These are phyloP conservation scores for Saturnispora silvae DNA, from an alignment of 805 yeast species.

Conservation along the genomic window DNA sequence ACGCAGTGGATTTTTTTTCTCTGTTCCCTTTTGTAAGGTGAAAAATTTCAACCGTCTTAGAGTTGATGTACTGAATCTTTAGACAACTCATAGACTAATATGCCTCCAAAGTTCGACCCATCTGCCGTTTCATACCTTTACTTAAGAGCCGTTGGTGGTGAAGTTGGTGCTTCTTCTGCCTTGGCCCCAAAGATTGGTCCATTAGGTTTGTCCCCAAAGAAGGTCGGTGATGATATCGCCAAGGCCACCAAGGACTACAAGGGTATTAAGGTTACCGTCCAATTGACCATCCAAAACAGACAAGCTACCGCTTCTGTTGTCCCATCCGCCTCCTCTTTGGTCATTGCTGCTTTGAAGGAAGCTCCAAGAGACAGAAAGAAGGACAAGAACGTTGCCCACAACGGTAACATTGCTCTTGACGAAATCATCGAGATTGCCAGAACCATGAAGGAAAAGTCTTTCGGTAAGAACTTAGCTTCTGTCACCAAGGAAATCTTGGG, in stretches of 20 bases:
- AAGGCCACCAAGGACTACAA: constrained; percentile 98
- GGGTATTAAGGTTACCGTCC: constrained; percentile 98
- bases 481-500: constrained; percentile 98
- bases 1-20: background rate
- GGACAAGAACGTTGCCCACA: constrained; percentile 99
- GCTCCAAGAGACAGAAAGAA: constrained; percentile 99
- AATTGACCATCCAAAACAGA: constrained; percentile 98
- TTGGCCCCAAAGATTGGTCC: constrained; percentile 99
- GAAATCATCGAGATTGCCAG: constrained; percentile 96
- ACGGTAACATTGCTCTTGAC: constrained; percentile 95
- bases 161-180: constrained; percentile 99
- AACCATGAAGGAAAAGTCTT: constrained; percentile 93
- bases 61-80: no score
- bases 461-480: constrained; percentile 95
- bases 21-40: no score
- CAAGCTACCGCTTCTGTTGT: constrained; percentile 98
- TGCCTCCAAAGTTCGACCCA: constrained; percentile 99
- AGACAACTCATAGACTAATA: constrained; percentile 33
- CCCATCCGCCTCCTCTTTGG: constrained; percentile 98
- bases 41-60: no score
- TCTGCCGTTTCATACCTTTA: constrained; percentile 95
- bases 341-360: constrained; percentile 98
- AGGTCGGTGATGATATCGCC: constrained; percentile 99
- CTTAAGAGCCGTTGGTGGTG: constrained; percentile 99
- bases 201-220: constrained; percentile 99